phyloP scores from a whole-genome alignment of 176 grass and related monocot species.

The Pontederia paniculata region DNA sequence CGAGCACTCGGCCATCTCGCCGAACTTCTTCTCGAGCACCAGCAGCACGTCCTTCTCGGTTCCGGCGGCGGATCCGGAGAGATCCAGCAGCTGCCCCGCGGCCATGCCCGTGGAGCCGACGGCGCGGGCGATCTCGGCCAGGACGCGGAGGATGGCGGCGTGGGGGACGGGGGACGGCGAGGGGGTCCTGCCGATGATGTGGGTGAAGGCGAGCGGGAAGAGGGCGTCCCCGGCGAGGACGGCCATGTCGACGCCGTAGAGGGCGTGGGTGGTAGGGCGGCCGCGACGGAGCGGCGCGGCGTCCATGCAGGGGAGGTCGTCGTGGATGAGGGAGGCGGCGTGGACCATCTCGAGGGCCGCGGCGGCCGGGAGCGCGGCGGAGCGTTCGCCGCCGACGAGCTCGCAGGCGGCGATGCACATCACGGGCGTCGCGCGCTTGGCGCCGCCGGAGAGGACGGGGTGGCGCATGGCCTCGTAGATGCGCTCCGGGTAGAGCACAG shows the following conservation, averaged over 20 bases:
- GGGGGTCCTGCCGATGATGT: constrained; percentile 53
- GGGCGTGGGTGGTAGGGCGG: constrained; percentile 62
- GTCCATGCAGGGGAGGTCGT: constrained; percentile 90
- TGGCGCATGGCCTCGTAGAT: constrained; percentile 83
- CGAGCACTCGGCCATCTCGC: constrained; percentile 83
- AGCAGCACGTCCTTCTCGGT: constrained; percentile 66
- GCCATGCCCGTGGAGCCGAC: constrained; percentile 89
- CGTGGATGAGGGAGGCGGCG: constrained; percentile 78
- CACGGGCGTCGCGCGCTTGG: constrained; percentile 65
- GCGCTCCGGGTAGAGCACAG: constrained; percentile 48
- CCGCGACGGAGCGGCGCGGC: constrained; percentile 65
- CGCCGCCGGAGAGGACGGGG: constrained; percentile 48
- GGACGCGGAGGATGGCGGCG: constrained; percentile 48
- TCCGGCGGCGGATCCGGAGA: constrained; percentile 42
- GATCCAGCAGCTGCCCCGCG: constrained; percentile 69
- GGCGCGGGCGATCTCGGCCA: constrained; percentile 68
- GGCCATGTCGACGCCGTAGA: constrained; percentile 58
- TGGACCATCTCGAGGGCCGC: constrained; percentile 87
- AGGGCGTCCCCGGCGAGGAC: constrained; percentile 70
- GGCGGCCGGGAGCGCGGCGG: constrained; percentile 56
- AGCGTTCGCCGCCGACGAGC: constrained; percentile 49
- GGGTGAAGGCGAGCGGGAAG: constrained; percentile 65
- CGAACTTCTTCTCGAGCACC: constrained; percentile 86
- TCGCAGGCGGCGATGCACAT: constrained; percentile 88
- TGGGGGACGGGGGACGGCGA: constrained; percentile 32